Conservation (phyloP, 2,329 filamentous ascomycete species). For the Pestalotiopsis sp. region DNA sequence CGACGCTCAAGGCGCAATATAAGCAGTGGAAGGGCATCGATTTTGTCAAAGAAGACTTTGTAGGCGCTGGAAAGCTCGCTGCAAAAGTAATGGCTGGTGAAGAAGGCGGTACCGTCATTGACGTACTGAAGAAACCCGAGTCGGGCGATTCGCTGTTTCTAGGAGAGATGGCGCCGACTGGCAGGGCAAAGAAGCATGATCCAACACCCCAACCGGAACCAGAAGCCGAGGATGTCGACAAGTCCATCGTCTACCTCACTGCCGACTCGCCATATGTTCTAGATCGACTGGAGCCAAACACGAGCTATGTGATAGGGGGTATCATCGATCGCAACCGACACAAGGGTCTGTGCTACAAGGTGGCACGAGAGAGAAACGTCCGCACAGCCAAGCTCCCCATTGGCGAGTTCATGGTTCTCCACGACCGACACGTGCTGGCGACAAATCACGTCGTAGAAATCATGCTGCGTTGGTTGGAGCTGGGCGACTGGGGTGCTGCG, state of each 20-base stretch:
- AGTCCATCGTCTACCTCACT: conserved; percentile 78
- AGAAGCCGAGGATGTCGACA: conserved; percentile 36
- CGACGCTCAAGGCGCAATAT: conserved; percentile 71
- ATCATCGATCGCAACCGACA: conserved; percentile 96
- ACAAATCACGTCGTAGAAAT: conserved; percentile 98
- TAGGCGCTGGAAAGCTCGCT: conserved; percentile 67
- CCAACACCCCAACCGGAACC: conserved; percentile 25
- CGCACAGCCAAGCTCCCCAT: conserved; percentile 92
- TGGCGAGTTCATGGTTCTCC: conserved; percentile 92
- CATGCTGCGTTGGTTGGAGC: conserved; percentile 91
- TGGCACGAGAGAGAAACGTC: conserved; percentile 74
- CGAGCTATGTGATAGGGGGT: conserved; percentile 90
- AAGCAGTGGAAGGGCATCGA: conserved; percentile 77
- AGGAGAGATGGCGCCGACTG: conserved; percentile 30
- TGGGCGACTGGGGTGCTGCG: conserved; percentile 86
- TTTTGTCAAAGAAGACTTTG: conserved; percentile 76
- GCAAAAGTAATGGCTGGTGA: conserved; percentile 66
- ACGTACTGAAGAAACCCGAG: conserved; percentile 51
- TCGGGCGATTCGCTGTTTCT: conserved; percentile 35
- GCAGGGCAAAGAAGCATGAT: conserved; percentile 35
- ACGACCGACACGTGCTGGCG: conserved; percentile 80
- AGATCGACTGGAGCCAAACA: conserved; percentile 81
- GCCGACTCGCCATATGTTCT: conserved; percentile 90
- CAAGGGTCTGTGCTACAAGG: conserved; percentile 89
- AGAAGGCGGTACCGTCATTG: conserved; percentile 60